A percentile compares a stretch with the other conserved stretches of the same genome.
Conservation (phyloP, 2,329 filamentous ascomycete species). For the Lasiodiplodia citricola region DNA sequence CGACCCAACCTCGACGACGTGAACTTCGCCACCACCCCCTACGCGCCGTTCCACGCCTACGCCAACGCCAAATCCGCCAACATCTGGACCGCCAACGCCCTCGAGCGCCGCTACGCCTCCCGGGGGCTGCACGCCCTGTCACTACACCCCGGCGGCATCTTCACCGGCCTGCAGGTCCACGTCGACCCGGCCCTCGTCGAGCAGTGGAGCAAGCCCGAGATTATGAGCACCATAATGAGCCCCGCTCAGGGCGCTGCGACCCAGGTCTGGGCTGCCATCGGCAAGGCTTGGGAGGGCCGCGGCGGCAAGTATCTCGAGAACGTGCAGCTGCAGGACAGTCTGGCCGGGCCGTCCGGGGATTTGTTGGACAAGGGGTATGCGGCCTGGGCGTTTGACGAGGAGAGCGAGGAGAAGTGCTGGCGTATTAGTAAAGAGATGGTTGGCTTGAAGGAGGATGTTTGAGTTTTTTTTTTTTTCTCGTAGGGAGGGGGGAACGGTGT, state of each 20-base stretch:
- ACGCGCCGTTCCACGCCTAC: slow-evolving; percentile 40
- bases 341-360: neutral
- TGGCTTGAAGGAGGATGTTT: slow-evolving; percentile 25
- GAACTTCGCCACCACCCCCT: slow-evolving; percentile 43
- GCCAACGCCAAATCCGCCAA: slow-evolving; percentile 34
- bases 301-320: slow-evolving; percentile 46
- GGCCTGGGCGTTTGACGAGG: slow-evolving; percentile 19
- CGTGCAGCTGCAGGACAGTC: slow-evolving; percentile 28
- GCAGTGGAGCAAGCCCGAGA: slow-evolving; percentile 52
- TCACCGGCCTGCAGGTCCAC: slow-evolving; percentile 49
- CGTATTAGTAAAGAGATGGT: slow-evolving; percentile 30
- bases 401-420: slow-evolving; percentile 17
- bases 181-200: slow-evolving; percentile 56
- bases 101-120: slow-evolving; percentile 14
- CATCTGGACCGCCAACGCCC: slow-evolving; percentile 34
- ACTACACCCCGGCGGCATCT: slow-evolving; percentile 39
- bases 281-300: slow-evolving; percentile 1
- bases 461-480: neutral
- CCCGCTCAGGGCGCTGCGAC: slow-evolving; percentile 43
- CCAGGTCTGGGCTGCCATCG: slow-evolving; percentile 48
- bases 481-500: no score
- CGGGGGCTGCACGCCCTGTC: slow-evolving; percentile 34
- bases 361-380: slow-evolving; percentile 23
- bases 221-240: slow-evolving; percentile 37
- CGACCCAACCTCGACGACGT: slow-evolving; percentile 48